Base-by-base conservation (phyloP, 495 filamentous ascomycete species). In the Filosporella fistucella region DNA sequence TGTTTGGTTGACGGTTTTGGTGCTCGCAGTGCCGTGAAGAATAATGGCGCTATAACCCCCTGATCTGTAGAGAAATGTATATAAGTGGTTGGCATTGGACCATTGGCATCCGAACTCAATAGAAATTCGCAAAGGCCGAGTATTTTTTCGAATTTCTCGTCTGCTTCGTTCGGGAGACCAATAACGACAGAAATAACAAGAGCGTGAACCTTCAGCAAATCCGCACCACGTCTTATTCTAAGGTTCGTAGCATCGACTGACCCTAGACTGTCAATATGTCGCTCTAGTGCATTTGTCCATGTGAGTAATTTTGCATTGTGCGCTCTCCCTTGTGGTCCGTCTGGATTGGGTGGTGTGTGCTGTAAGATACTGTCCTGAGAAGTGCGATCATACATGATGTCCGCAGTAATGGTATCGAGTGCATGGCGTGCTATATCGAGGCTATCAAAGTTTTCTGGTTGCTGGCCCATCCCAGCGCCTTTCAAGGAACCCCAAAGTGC, bases 1-100 rank as follows among this genome's bases (percentile, higher is more conserved):
- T 67, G 61, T 17, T 67, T 61, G 29, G 70, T 58, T 1, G 41
- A n/a, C 2, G 65, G 64, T 44, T 70, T 62, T 5, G 71, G 62
- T 40, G 70, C 75, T 17, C 57, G 52, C 4, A 61, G 56, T 6
- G 62, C 68, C 1, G 63, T 58, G 16, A 63, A 47, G 39, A 65
- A 74, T 3, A 71, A 45, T 0, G 47, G 52, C 1, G 33, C 21
- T 8, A 55, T 51, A 1, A 54, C n/a, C 4, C 51, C 51, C 13
- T 48, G 28, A 25, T 54, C 45, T 5, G 38, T 14, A 8, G 39
- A 35, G 20, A 48, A 49, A 28, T 20, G 37, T 8, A 45, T 20
- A 11, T n/a, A 3, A 11, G 22, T 28, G 7, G 36, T 22, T 5
- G 18, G 14, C 20, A n/a, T 20, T 16, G 21, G 11, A 22, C 14